Conservation (phyloP, 371 early-diverging fungal genomes). For the Rhizopus delemar region DNA sequence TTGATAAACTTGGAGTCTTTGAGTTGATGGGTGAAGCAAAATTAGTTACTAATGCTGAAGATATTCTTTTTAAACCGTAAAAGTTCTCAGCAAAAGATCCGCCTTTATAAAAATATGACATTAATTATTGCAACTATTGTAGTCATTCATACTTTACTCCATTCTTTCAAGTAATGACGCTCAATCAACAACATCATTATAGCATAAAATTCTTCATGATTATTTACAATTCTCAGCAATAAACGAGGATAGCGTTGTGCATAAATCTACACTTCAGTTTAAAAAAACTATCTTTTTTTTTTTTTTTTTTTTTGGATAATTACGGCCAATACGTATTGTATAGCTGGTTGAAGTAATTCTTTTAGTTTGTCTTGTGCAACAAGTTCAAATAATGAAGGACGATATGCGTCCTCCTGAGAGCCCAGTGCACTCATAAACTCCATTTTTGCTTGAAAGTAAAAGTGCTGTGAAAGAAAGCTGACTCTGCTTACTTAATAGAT, state of each 20-base stretch:
- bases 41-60: slow-evolving; percentile 31
- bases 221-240: slow-evolving; percentile 73
- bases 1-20: slow-evolving; percentile 35
- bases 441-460: slow-evolving; percentile 47
- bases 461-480: background rate
- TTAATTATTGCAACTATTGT: slow-evolving; percentile 5
- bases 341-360: slow-evolving; percentile 82
- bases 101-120: slow-evolving; percentile 41
- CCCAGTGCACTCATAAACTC: slow-evolving; percentile 86
- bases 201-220: slow-evolving; percentile 81
- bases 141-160: slow-evolving; percentile 53
- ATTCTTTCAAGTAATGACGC: slow-evolving; percentile 77
- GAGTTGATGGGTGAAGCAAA: slow-evolving; percentile 22
- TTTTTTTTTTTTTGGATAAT: slow-evolving; percentile 14
- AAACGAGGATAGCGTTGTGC: slow-evolving; percentile 89
- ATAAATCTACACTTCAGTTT: slow-evolving; percentile 56
- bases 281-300: background rate
- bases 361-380: slow-evolving; percentile 82
- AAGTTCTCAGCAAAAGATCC: slow-evolving; percentile 91
- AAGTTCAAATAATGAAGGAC: slow-evolving; percentile 89
- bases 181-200: slow-evolving; percentile 77
- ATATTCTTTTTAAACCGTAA: slow-evolving; percentile 83
- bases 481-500: background rate
- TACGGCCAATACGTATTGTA: slow-evolving; percentile 84
- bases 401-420: slow-evolving; percentile 68